Percentiles rank a stretch among this genome's conserved stretches.
Evolutionary conservation across 2,329 filamentous ascomycete species (phyloP).

Genomic region (Talaromyces sp.): DNA sequence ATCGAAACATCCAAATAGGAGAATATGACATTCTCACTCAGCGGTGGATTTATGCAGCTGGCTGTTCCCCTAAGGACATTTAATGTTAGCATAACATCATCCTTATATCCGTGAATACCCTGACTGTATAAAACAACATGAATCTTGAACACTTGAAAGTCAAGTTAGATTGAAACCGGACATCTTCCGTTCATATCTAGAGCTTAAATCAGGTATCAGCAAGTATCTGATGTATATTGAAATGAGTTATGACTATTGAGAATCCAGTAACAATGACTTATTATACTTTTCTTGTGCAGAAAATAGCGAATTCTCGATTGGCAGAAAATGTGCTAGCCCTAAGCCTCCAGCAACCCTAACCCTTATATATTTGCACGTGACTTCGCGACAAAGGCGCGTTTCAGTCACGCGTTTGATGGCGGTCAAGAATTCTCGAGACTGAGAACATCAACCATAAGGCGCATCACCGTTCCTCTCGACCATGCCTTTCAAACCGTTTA

Average conservation of each 20-base stretch:
- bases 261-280: not conserved
- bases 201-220: not conserved
- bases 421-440: not conserved
- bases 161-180: not conserved
- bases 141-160: not conserved
- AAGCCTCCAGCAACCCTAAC: not conserved
- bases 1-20: not conserved
- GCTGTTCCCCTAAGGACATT: not conserved
- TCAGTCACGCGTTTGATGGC: not conserved
- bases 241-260: not conserved
- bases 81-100: not conserved
- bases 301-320: not conserved
- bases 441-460: not conserved
- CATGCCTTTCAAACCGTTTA: conserved; percentile 50
- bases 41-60: not conserved
- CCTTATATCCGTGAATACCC: not conserved
- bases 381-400: conserved; percentile 5
- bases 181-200: not conserved
- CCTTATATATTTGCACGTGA: conserved; percentile 2
- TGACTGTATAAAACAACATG: not conserved
- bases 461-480: not conserved
- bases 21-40: conserved; percentile 5
- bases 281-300: not conserved
- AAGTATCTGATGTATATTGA: not conserved
- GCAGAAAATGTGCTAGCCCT: not conserved